Evolutionary conservation across 306 rosid species (phyloP), one percentile per base, ranked within the genome.

Genomic region (Quercus robur): DNA sequence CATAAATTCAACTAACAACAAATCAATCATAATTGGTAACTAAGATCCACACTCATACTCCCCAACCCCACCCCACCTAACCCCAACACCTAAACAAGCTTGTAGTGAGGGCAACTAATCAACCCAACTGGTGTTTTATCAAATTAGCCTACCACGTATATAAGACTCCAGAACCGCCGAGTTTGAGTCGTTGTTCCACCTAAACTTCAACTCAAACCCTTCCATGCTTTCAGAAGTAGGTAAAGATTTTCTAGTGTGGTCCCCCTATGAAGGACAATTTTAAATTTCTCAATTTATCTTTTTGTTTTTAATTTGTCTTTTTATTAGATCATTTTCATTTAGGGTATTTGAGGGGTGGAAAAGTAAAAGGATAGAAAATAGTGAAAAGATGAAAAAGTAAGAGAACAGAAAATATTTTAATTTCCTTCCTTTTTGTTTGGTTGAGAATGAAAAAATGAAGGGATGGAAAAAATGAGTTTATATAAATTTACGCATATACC

Each of bases 1-100:
- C 26, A 75, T 2, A 2, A 6, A 49, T 21, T 68, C 88, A 85
- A 92, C 86, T 82, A 88, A 68, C 81, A 78, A 73, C 67, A 55
- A 59, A 71, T 35, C 46, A 72, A 51, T 59, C 77, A 28, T 38
- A 71, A 77, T 69, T 38, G 76, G 75, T 74, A 58, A 51, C 73
- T 62, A 33, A 33, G 51, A 19, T 18, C 70, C 62, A 59, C 73
- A 30, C 33, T 51, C 1, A n/a, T 66, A 30, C 31, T 20, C 15
- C 4, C 17, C 25, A 26, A 46, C 11, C 58, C 11, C 58, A 19
- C 68, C 75, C 25, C 38, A 51, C 81, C 81, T n/a, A 77, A 78
- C 56, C 13, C 15, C 73, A 7, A 33, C 51, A 67, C 54, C 55
- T 28, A 73, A 18, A 72, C 73, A 73, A 79, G 35, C 5, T 2